A percentile compares a stretch with the other conserved stretches of the same genome.
Evolutionary conservation across 495 filamentous ascomycete species (phyloP).

Genomic region (Parachaetomium inaequale): DNA sequence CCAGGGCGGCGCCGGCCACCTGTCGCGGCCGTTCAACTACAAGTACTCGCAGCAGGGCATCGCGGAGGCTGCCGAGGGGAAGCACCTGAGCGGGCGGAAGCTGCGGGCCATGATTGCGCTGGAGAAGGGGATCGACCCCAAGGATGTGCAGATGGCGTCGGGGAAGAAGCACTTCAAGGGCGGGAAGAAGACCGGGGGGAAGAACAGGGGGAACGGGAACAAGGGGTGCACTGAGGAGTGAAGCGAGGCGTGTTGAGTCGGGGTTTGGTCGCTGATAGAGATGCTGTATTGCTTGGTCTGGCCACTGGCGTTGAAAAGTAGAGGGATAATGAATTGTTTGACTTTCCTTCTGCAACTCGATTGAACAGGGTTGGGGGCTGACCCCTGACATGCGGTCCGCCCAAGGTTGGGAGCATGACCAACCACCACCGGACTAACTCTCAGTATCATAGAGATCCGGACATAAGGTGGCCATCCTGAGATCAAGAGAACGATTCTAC

Average conservation of each 20-base stretch:
- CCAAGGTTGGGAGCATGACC: too few species aligned
- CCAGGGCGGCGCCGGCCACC: slow-evolving; percentile 57
- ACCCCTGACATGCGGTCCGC: too few species aligned
- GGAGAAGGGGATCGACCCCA: slow-evolving; percentile 79
- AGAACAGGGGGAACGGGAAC: slow-evolving; percentile 31
- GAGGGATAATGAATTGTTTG: background rate
- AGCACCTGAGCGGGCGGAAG: slow-evolving; percentile 77
- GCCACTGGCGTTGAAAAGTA: slow-evolving; percentile 11
- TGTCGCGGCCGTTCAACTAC: slow-evolving; percentile 78
- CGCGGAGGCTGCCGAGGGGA: slow-evolving; percentile 48
- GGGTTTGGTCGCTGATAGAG: background rate
- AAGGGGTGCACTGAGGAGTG: slow-evolving; percentile 23
- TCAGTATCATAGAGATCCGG: too few species aligned
- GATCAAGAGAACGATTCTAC: too few species aligned
- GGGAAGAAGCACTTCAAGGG: slow-evolving; percentile 97
- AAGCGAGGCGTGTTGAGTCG: background rate
- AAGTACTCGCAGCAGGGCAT: slow-evolving; percentile 79
- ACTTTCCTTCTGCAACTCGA: slow-evolving; percentile 3
- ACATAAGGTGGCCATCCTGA: slow-evolving; percentile 4
- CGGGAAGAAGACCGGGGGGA: slow-evolving; percentile 58
- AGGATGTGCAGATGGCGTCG: slow-evolving; percentile 63
- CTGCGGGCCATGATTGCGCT: slow-evolving; percentile 77
- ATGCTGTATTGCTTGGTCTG: background rate
- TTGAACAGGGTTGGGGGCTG: too few species aligned
- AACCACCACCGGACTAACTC: too few species aligned